Conservation (phyloP, 108 stramenopile species). For the Craspedostauros australis region DNA sequence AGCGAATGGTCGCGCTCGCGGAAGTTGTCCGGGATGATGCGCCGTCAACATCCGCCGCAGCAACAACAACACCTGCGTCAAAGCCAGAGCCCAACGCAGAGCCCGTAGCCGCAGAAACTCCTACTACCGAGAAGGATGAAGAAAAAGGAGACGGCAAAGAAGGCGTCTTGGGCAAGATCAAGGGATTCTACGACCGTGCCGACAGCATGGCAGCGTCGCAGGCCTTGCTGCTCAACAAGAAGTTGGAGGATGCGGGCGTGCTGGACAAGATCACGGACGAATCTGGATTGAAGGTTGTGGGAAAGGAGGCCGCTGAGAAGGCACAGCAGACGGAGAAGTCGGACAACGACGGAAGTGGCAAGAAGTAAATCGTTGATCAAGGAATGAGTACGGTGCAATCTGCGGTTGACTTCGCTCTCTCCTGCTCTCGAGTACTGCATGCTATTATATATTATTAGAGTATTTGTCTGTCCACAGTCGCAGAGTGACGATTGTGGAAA, state of each 20-base stretch:
- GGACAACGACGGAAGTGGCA: too few species aligned
- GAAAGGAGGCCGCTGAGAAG: conserved; percentile 53
- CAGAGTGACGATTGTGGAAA: too few species aligned
- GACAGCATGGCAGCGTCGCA: conserved; percentile 82
- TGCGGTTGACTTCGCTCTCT: too few species aligned
- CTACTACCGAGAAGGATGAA: background rate
- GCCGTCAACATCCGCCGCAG: background rate
- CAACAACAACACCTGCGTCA: conserved; percentile 10
- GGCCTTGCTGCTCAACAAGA: conserved; percentile 79
- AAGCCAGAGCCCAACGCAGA: background rate
- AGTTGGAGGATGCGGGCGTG: conserved; percentile 77
- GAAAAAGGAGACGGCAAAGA: conserved; percentile 3
- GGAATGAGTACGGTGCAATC: too few species aligned
- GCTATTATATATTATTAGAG: too few species aligned
- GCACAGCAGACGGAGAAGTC: too few species aligned
- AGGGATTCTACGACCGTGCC: conserved; percentile 71
- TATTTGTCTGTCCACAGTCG: too few species aligned
- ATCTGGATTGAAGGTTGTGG: conserved; percentile 73
- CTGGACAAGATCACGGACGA: conserved; percentile 88
- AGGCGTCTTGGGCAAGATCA: conserved; percentile 54
- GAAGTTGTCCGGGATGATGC: conserved; percentile 46
- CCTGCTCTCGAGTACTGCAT: too few species aligned
- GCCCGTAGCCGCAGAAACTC: background rate
- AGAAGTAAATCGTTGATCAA: too few species aligned
- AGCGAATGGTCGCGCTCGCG: conserved; percentile 57